A percentile compares a stretch with the other conserved stretches of the same genome.
These are phyloP conservation scores for Bremia lactucae DNA, from an alignment of 352 stramenopile species.

Conservation along the genomic window DNA sequence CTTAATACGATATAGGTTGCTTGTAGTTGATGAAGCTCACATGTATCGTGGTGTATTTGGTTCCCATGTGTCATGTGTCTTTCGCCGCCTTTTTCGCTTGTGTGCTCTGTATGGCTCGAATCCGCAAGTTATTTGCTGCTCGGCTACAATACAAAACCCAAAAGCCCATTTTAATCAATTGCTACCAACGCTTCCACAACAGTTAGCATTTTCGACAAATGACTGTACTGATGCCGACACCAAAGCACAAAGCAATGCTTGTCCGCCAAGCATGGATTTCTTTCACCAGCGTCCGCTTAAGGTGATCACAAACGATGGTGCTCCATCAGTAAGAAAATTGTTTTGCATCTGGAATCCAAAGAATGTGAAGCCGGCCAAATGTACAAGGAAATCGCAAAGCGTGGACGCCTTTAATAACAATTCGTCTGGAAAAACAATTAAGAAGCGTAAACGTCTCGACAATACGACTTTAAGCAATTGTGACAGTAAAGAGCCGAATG, in stretches of 20 bases:
- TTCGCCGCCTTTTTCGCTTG: conserved; percentile 86
- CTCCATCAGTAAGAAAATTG: conserved; percentile 84
- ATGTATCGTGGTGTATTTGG: conserved; percentile 90
- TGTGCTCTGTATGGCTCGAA: conserved; percentile 73
- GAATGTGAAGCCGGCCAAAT: conserved; percentile 21
- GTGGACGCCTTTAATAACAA: not conserved
- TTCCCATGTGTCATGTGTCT: conserved; percentile 75
- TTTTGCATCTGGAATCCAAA: conserved; percentile 95
- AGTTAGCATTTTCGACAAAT: not conserved
- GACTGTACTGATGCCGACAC: not conserved
- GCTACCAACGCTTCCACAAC: conserved; percentile 55
- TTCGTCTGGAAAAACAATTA: not conserved
- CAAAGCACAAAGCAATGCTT: no score
- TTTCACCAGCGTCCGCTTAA: conserved; percentile 40
- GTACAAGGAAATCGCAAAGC: no score
- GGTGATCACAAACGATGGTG: conserved; percentile 85
- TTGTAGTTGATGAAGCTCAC: conserved; percentile 87
- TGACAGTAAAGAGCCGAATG: not conserved
- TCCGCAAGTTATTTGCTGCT: conserved; percentile 90
- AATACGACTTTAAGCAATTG: not conserved
- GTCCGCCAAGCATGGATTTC: conserved; percentile 43
- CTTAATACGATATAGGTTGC: conserved; percentile 31
- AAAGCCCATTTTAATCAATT: conserved; percentile 87
- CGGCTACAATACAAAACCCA: conserved; percentile 92
- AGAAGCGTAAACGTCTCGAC: conserved; percentile 17